phyloP scores from a whole-genome alignment of 768 basidiomycete genomes.

The Boletus rubescentipes region DNA sequence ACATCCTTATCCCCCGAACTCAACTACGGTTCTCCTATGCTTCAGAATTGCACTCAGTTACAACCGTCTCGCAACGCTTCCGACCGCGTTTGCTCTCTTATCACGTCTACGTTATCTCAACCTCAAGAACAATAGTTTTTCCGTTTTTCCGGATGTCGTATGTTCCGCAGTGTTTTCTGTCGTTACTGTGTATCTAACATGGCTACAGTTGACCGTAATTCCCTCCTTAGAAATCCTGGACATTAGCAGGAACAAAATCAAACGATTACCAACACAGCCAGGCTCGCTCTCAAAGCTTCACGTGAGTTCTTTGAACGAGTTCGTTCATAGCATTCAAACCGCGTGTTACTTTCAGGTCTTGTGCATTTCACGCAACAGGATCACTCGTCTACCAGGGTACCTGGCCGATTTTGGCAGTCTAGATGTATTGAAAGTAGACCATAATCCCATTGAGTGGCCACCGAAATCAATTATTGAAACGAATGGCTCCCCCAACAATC shows the following conservation, averaged over 20 bases:
- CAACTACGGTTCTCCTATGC: not conserved
- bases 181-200: constrained; percentile 10
- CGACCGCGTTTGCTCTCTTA: constrained; percentile 69
- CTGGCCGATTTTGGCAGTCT: constrained; percentile 69
- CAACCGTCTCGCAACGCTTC: constrained; percentile 79
- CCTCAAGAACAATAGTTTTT: constrained; percentile 80
- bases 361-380: constrained; percentile 81
- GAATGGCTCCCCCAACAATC: constrained; percentile 41
- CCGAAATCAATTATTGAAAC: constrained; percentile 56
- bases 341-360: constrained; percentile 59
- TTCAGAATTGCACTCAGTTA: constrained; percentile 80
- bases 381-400: constrained; percentile 77
- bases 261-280: constrained; percentile 72
- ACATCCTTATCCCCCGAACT: constrained; percentile 6
- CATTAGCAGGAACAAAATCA: constrained; percentile 89
- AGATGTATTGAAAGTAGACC: constrained; percentile 80
- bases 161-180: constrained; percentile 32
- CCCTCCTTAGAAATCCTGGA: constrained; percentile 92
- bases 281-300: constrained; percentile 76
- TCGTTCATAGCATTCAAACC: not conserved
- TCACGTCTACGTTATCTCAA: constrained; percentile 82
- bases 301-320: constrained; percentile 39
- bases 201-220: constrained; percentile 71
- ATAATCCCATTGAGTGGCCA: constrained; percentile 95
- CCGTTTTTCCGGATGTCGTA: constrained; percentile 85